A percentile compares a stretch with the other conserved stretches of the same genome.
These are phyloP conservation scores for Yarrowia deformans DNA, from an alignment of 805 yeast genomes.

Conservation along the genomic window DNA sequence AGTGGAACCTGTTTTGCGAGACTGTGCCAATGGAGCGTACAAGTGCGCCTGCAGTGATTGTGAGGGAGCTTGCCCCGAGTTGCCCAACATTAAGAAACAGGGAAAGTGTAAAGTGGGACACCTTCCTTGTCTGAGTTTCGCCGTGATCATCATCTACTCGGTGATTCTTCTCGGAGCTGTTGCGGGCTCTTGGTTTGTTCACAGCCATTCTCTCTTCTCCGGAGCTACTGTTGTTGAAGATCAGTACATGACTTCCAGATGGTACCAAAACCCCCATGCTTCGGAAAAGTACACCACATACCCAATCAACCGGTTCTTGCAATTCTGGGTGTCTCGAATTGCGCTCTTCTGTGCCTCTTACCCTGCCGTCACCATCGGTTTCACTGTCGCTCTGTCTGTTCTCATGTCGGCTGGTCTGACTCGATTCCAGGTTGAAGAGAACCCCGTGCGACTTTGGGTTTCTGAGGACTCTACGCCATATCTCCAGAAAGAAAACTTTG, in stretches of 20 bases:
- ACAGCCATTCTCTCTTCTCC: conserved; percentile 8
- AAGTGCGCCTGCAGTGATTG: conserved; percentile 94
- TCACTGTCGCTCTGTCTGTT: conserved; percentile 56
- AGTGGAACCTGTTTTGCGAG: conserved; percentile 47
- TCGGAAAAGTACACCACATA: conserved; percentile 49
- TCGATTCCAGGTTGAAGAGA: conserved; percentile 67
- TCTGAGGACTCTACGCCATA: conserved; percentile 75
- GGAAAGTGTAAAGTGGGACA: conserved; percentile 62
- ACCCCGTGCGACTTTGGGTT: conserved; percentile 91
- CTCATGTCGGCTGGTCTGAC: conserved; percentile 54
- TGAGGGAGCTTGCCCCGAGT: conserved; percentile 74
- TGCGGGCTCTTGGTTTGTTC: conserved; percentile 23
- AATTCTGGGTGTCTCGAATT: conserved; percentile 57
- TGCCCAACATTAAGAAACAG: conserved; percentile 57
- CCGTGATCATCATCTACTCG: conserved; percentile 61
- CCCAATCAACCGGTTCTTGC: conserved; percentile 58
- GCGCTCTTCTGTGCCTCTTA: conserved; percentile 67
- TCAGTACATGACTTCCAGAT: conserved; percentile 20
- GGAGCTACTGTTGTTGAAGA: conserved; percentile 11
- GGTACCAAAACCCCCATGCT: conserved; percentile 29
- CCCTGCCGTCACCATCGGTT: conserved; percentile 63
- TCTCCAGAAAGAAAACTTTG: conserved; percentile 70
- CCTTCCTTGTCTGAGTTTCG: conserved; percentile 76
- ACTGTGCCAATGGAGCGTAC: conserved; percentile 70
- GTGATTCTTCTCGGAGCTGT: conserved; percentile 44